Conservation (phyloP, 202 grass and related monocot species). For the Setaria viridis region DNA sequence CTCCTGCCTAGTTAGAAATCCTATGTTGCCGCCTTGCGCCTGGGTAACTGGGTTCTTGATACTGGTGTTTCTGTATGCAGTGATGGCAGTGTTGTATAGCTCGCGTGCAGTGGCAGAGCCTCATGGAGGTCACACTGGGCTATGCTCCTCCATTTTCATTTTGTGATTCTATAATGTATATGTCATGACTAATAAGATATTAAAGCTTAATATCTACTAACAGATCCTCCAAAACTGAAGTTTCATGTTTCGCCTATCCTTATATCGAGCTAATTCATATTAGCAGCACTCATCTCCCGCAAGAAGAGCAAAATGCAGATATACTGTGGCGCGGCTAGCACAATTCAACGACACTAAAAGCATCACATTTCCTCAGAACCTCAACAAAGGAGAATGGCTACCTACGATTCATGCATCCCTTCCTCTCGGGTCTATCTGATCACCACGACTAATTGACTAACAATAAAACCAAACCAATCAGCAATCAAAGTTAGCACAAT, state of each 20-base stretch:
- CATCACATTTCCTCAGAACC: background rate
- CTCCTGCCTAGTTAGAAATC: slow-evolving; percentile 11
- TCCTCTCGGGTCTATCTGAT: background rate
- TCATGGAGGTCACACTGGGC: background rate
- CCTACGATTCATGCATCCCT: background rate
- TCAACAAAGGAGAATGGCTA: background rate
- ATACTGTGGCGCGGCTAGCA: background rate
- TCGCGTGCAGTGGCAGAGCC: background rate
- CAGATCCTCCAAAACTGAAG: background rate
- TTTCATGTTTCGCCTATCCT: background rate
- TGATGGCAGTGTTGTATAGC: background rate
- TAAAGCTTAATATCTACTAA: background rate
- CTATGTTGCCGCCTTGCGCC: background rate
- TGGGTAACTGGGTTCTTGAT: slow-evolving; percentile 29
- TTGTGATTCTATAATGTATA: background rate
- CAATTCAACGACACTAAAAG: background rate
- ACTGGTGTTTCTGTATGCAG: slow-evolving; percentile 40
- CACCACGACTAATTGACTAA: background rate
- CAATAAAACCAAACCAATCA: background rate
- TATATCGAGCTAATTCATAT: background rate
- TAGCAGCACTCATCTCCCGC: background rate
- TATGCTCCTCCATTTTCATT: background rate
- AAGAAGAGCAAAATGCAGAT: background rate
- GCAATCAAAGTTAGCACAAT: background rate
- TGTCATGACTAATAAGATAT: background rate